A percentile compares a stretch with the other conserved stretches of the same genome.
Evolutionary conservation across 164 flowering plant genomes (phyloP).

Genomic region (Brasenia schreberi): DNA sequence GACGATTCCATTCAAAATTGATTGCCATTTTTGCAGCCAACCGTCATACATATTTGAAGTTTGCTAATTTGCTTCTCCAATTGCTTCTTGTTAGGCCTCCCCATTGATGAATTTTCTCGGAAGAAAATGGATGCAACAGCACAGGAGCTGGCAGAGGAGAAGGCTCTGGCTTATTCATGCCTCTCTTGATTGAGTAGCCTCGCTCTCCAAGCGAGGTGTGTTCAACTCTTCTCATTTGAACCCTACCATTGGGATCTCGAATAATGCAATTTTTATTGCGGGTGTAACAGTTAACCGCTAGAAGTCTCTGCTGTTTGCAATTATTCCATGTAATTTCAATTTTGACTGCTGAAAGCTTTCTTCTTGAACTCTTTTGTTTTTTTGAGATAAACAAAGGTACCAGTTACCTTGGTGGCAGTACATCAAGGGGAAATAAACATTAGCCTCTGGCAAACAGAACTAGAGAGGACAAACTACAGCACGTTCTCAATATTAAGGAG

Average conservation of each 20-base stretch:
- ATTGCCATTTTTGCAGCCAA: background rate
- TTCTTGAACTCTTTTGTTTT: no score
- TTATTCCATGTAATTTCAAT: no score
- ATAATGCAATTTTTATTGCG: background rate
- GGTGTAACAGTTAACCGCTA: no score
- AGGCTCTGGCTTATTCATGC: slow-evolving; percentile 86
- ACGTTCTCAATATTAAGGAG: no score
- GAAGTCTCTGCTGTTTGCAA: no score
- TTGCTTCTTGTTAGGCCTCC: slow-evolving; percentile 36
- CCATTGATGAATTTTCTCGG: slow-evolving; percentile 77
- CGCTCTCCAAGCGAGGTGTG: background rate
- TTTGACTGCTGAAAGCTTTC: no score
- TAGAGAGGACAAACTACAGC: no score
- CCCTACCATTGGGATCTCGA: background rate
- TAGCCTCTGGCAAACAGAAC: no score
- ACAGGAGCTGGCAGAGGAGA: slow-evolving; percentile 80
- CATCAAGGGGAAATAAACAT: no score
- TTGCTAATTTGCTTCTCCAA: slow-evolving; percentile 1
- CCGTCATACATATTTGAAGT: background rate
- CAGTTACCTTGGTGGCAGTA: no score
- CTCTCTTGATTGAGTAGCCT: slow-evolving; percentile 25
- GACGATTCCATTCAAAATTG: background rate
- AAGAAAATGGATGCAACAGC: slow-evolving; percentile 86
- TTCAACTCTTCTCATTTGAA: background rate
- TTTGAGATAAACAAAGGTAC: no score